These are phyloP conservation scores for Saraca asoca DNA, from an alignment of 331 rosid species.

Conservation along the genomic window DNA sequence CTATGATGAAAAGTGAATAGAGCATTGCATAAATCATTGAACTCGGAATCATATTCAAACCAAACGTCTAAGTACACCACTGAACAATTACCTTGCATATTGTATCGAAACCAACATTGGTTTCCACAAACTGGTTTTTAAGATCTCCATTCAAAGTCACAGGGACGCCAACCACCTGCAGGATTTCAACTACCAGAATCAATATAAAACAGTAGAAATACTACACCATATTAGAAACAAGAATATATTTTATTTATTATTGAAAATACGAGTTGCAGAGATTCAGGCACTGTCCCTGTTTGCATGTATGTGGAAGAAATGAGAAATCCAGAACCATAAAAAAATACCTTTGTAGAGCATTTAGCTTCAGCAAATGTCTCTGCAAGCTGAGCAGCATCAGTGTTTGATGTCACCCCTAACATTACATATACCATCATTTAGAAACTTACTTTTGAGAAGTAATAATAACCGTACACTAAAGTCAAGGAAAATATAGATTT, in stretches of 20 bases:
- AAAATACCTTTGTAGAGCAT: slow-evolving; percentile 83
- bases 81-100: slow-evolving; percentile 77
- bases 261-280: background rate
- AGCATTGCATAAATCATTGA: background rate
- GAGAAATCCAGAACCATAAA: background rate
- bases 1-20: background rate
- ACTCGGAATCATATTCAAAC: slow-evolving; percentile 15
- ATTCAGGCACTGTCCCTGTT: background rate
- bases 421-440: slow-evolving; percentile 24
- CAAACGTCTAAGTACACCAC: background rate
- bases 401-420: slow-evolving; percentile 94
- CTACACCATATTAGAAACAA: too few relatives aligned
- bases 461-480: slow-evolving; percentile 8
- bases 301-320: slow-evolving; percentile 8
- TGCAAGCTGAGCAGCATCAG: slow-evolving; percentile 99
- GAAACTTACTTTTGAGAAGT: slow-evolving; percentile 9
- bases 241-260: too few relatives aligned
- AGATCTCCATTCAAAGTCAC: slow-evolving; percentile 98
- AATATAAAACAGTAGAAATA: slow-evolving; percentile 24
- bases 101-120: slow-evolving; percentile 96
- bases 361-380: slow-evolving; percentile 94
- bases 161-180: slow-evolving; percentile 99
- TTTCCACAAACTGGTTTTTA: slow-evolving; percentile 94
- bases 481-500: slow-evolving; percentile 27
- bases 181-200: slow-evolving; percentile 31